phyloP scores from a whole-genome alignment of 2,329 filamentous ascomycete species.

The Camillea tinctor region DNA sequence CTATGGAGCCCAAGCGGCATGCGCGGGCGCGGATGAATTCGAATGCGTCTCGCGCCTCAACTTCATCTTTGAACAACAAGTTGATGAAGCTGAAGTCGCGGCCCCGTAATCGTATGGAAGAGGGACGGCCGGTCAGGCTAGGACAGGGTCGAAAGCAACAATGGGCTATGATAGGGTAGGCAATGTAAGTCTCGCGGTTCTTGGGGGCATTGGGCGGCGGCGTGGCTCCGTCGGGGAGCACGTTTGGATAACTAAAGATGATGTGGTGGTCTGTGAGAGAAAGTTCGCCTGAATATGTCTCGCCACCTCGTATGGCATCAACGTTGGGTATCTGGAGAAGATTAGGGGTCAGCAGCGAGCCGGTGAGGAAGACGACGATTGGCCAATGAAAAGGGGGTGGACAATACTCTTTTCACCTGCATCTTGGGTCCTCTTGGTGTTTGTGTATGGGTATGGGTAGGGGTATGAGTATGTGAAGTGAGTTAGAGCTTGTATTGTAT shows the following conservation, averaged over 20 bases:
- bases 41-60: conserved; percentile 77
- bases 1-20: conserved; percentile 77
- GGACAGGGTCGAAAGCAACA: conserved; percentile 77
- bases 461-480: too few relatives aligned
- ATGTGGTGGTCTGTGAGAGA: conserved; percentile 63
- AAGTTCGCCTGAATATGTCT: conserved; percentile 55
- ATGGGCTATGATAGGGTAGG: conserved; percentile 85
- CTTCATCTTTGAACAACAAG: conserved; percentile 79
- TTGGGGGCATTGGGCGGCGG: conserved; percentile 26
- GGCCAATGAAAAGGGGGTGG: neutral
- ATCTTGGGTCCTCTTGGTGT: conserved; percentile 18
- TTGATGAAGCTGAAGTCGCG: conserved; percentile 93
- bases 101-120: conserved; percentile 82
- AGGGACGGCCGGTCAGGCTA: conserved; percentile 65
- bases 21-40: conserved; percentile 80
- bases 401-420: conserved; percentile 31
- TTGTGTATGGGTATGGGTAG: conserved; percentile 1
- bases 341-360: conserved; percentile 15
- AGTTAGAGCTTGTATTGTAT: too few relatives aligned
- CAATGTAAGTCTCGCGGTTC: conserved; percentile 79
- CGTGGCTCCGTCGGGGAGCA: conserved; percentile 19
- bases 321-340: conserved; percentile 56
- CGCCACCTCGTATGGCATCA: conserved; percentile 58
- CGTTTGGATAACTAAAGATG: conserved; percentile 35
- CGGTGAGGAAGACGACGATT: neutral